Conservation (phyloP, 495 filamentous ascomycete species). For the Neurospora sp. region DNA sequence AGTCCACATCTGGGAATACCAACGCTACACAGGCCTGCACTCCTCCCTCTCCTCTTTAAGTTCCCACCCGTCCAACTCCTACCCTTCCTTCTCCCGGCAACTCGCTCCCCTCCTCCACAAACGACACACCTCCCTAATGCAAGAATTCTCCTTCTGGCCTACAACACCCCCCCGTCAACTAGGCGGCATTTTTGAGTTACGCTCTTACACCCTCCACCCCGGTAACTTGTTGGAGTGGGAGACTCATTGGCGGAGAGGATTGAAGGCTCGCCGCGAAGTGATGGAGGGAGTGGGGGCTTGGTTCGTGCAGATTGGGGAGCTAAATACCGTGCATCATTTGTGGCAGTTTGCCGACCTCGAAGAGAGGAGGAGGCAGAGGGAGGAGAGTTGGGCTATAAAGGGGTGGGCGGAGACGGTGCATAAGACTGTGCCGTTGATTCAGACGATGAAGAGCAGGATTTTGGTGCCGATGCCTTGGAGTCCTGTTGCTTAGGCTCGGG, state of each 20-base stretch:
- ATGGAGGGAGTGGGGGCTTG: slow-evolving; percentile 99
- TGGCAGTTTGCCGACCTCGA: slow-evolving; percentile 98
- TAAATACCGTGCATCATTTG: slow-evolving; percentile 95
- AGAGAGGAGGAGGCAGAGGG: slow-evolving; percentile 80
- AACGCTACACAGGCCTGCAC: slow-evolving; percentile 93
- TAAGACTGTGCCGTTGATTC: slow-evolving; percentile 95
- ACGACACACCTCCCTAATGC: slow-evolving; percentile 89
- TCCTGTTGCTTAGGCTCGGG: slow-evolving; percentile 56
- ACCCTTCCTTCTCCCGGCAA: slow-evolving; percentile 67
- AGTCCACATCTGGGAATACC: slow-evolving; percentile 99
- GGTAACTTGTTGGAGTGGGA: slow-evolving; percentile 97
- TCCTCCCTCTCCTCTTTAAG: slow-evolving; percentile 78
- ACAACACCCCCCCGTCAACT: slow-evolving; percentile 83
- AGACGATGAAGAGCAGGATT: slow-evolving; percentile 89
- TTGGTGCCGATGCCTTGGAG: slow-evolving; percentile 94
- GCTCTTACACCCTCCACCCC: slow-evolving; percentile 92
- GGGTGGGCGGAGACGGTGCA: slow-evolving; percentile 98
- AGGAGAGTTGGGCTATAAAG: slow-evolving; percentile 90
- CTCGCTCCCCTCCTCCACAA: slow-evolving; percentile 70
- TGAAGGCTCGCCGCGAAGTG: slow-evolving; percentile 82
- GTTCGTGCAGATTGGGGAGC: slow-evolving; percentile 96
- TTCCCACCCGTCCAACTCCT: slow-evolving; percentile 71
- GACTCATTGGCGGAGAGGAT: slow-evolving; percentile 90
- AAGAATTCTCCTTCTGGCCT: slow-evolving; percentile 99
- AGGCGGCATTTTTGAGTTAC: slow-evolving; percentile 90